Evolutionary conservation across 2,329 filamentous ascomycete genomes (phyloP), one percentile per base, ranked within the genome.

Genomic region (Claviceps spartinae): DNA sequence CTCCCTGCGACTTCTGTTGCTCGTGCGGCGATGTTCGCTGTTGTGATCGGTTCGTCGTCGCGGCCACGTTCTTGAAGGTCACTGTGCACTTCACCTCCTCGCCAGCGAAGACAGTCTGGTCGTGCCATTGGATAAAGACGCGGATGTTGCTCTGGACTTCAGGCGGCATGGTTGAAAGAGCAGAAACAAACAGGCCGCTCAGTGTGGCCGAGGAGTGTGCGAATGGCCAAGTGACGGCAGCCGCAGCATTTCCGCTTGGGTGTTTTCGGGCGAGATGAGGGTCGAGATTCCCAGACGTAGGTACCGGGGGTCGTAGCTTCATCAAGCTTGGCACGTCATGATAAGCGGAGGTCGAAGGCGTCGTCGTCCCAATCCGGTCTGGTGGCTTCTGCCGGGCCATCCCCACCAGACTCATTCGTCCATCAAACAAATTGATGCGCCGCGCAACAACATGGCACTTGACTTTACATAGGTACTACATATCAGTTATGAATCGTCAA

Each of bases 31-130:
- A 52, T 49, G 57, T 56, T 47, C 57, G 58, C 30, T 58, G 55
- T 47, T 53, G 56, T 53, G 63, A 55, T 52, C 69, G 67, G 46
- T 57, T 64, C 38, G 67, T 57, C 41, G 69, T 71, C 48, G 77
- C 64, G 43, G 80, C 76, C 56, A 90, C 78, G 66, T 98, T 98
- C 70, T 86, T 91, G 72, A 98, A 98, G 49, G 88, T 96, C 67
- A 98, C 95, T 59, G 84, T 89, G 70, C 93, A 97, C 71, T 90
- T 87, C 63, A 97, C 80, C 64, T 95, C 86, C 74, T 98, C 93
- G 69, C 93, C 93, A 53, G 93, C 88, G 71, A 97, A 98, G 62
- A 98, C 88, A 56, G 87, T 90, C 67, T 91, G 83, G 65, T 95
- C 87, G 67, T 88, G 85, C 86, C 91, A 98, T 72, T 85, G 83